A percentile compares a stretch with the other conserved stretches of the same genome.
Conservation (phyloP, 225 moss, liverwort and hornwort genomes). For the Physcomitrium patens region DNA sequence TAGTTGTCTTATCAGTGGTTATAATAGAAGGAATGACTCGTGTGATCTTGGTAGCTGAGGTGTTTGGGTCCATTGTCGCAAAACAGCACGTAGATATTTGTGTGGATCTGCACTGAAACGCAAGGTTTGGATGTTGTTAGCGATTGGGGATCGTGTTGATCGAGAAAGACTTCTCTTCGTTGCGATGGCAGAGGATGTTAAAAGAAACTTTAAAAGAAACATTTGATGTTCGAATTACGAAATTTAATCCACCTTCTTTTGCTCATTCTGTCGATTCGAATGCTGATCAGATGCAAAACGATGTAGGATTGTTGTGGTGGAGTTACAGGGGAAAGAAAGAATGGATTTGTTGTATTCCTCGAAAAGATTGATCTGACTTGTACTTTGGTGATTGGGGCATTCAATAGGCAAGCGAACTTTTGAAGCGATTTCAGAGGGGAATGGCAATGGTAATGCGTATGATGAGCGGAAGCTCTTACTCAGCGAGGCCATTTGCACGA, state of each 20-base stretch:
- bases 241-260: slow-evolving; percentile 2
- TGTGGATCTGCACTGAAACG: neutral
- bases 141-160: slow-evolving; percentile 5
- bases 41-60: slow-evolving; percentile 29
- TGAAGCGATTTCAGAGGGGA: slow-evolving; percentile 18
- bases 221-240: neutral
- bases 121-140: neutral
- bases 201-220: neutral
- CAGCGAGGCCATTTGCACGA: slow-evolving; percentile 45
- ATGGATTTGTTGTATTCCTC: neutral
- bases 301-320: slow-evolving; percentile 12
- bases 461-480: slow-evolving; percentile 37
- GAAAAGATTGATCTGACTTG: slow-evolving; percentile 28
- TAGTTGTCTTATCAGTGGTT: neutral
- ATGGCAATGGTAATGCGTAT: slow-evolving; percentile 57
- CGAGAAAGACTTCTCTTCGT: neutral
- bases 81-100: neutral
- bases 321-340: neutral
- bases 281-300: neutral
- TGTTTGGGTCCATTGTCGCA: neutral
- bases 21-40: neutral
- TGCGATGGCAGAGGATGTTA: neutral
- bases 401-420: slow-evolving; percentile 20
- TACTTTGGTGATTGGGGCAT: slow-evolving; percentile 14
- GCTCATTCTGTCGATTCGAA: neutral